Evolutionary conservation across 2,329 filamentous ascomycete genomes (phyloP), one percentile per base, ranked within the genome.

Genomic region (Fusarium sp.): DNA sequence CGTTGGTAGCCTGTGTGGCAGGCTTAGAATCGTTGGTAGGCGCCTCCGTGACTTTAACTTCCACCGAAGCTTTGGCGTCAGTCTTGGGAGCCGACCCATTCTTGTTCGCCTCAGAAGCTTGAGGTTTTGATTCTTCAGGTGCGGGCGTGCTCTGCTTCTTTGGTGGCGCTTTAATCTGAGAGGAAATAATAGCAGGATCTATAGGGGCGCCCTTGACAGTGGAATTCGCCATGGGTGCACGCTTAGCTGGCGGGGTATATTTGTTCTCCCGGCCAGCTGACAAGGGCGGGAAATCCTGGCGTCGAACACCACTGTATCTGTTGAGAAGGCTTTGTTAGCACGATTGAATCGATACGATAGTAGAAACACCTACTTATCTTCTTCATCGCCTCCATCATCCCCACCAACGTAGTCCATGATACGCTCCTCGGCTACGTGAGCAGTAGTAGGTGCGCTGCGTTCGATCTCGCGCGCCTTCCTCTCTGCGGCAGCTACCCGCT

Each of bases 381-480:
- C 96, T 80, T 99, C 96, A 70, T 89, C 90, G 61, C 90, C 89
- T 54, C 91, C 87, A 41, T 88, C 86, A 12, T 85, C 82, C 14
- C 86, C 86, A n/a, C 85, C 83, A n/a, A 88, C 84, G 70, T 84
- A 88, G 70, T 91, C 88, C 86, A 89, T 86, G 54, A 93, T 87
- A 76, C 94, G 90, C 83, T 99, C 96, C 80, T 98, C 96, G 6
- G 93, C 92, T 61, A 98, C 88, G 77, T 99, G 96, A 7, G 91
- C 83, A 57, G 96, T 97, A 37, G 88, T 86, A 10, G 93, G 85
- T 19, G 85, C 84, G 67, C 90, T 92, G 46, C 87, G 85, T 80
- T 98, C 93, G 73, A 99, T 99, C 79, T 98, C 95, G 64, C 92
- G 89, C 23, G 94, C 96, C 76, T 95, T 92, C 71, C 86, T 90